Evolutionary conservation across 2,329 filamentous ascomycete genomes (phyloP), one percentile per base, ranked within the genome.

Genomic region (Sporothrix variecibatus): DNA sequence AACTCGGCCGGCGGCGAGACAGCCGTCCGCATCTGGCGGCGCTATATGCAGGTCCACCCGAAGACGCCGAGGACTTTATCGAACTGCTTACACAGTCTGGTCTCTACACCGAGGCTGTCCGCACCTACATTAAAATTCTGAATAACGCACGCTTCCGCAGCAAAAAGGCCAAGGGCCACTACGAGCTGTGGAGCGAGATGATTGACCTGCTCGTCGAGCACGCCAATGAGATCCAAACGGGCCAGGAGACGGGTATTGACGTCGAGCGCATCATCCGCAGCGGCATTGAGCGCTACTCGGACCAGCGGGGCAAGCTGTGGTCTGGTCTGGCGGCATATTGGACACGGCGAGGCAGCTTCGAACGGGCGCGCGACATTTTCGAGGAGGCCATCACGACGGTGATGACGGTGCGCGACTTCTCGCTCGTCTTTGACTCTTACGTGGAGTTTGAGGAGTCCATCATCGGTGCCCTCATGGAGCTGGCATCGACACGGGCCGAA

Each of bases 331-430:
- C 96, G 60, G 96, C 95, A 3, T 99, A 98, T 83, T 98, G 95
- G 94, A 97, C 97, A 81, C 94, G 94, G 75, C 91, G 91, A 81
- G 95, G 95, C 62, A 94, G 93, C 80, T 98, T 98, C 80, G 97
- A 98, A 83, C 92, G 92, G 75, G 95, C 96, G 17, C 88, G 97
- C 77, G 96, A 99, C 81, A 88, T 97, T 3, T 98, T 97, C 77
- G 96, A 99, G 83, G 95, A 98, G 82, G 97, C 94, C 62, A 94
- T 98, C 77, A 97, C 94, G 12, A 98, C 95, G 1, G 97, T 98
- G 76, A 98, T 98, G 95, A 99, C 96, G 1, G 95, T 99, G 62
- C 92, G 96, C 73, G 96, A 99, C 83, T 99, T 99, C 80, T 97
- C 95, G 0, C 89, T 98, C 73, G 92, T 98, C 64, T 99, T 99